These are phyloP conservation scores for Oxytropis ochrocephala DNA, from an alignment of 306 rosid species.

Conservation along the genomic window DNA sequence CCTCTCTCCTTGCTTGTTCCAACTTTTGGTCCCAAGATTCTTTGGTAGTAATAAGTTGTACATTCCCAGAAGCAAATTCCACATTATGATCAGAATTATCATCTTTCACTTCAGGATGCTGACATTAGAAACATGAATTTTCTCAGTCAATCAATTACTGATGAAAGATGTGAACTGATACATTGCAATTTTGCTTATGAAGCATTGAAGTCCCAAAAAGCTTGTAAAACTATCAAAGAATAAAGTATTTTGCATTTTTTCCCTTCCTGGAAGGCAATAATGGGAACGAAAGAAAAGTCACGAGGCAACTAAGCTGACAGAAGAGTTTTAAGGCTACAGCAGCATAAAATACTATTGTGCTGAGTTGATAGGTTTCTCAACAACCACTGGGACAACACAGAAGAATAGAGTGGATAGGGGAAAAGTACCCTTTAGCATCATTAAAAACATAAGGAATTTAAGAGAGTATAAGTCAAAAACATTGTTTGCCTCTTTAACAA, in stretches of 20 bases:
- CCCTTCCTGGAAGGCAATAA: background rate
- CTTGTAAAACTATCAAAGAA: background rate
- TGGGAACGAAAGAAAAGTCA: background rate
- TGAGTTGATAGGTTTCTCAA: background rate
- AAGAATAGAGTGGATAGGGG: background rate
- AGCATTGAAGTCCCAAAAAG: conserved; percentile 4
- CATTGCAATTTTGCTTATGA: background rate
- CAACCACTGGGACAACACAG: background rate
- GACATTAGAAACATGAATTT: conserved; percentile 24
- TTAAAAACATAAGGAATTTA: too few relatives aligned
- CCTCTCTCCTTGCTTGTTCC: conserved; percentile 78
- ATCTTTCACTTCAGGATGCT: conserved; percentile 36
- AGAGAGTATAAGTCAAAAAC: too few relatives aligned
- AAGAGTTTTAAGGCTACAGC: background rate
- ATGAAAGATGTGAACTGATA: background rate
- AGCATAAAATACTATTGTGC: background rate
- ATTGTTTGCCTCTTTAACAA: background rate
- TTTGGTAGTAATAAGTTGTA: conserved; percentile 58
- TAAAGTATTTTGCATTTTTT: background rate
- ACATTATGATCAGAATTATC: conserved; percentile 49
- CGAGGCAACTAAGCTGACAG: background rate
- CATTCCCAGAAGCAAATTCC: conserved; percentile 65
- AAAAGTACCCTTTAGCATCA: too few relatives aligned
- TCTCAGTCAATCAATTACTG: conserved; percentile 10
- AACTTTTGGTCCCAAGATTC: conserved; percentile 79